Percentiles rank a stretch among this genome's conserved stretches.
phyloP scores from a whole-genome alignment of 2,329 filamentous ascomycete genomes.

The Didymella keratinophila region DNA sequence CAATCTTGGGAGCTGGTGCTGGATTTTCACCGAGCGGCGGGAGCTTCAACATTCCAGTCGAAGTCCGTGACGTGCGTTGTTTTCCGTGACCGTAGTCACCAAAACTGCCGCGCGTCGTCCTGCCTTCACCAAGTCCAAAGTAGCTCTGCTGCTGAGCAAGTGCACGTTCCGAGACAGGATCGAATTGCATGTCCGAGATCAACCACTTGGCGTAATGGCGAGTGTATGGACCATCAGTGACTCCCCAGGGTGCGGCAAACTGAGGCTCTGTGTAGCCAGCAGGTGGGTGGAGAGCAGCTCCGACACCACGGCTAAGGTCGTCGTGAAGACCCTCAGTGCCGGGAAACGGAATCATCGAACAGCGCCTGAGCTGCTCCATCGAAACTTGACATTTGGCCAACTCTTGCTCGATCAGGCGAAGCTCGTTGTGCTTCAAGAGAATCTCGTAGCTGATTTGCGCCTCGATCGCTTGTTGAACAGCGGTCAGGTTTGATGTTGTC shows the following conservation, averaged over 20 bases:
- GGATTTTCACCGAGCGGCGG: constrained; percentile 53
- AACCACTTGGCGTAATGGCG: constrained; percentile 97
- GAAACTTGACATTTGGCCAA: constrained; percentile 94
- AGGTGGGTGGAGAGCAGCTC: constrained; percentile 70
- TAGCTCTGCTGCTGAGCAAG: constrained; percentile 48
- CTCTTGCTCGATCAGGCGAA: constrained; percentile 94
- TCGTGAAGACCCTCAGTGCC: constrained; percentile 71
- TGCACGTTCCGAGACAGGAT: constrained; percentile 57
- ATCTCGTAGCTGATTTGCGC: constrained; percentile 92
- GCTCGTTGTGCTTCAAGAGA: constrained; percentile 90
- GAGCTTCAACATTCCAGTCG: constrained; percentile 59
- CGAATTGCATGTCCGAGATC: constrained; percentile 85
- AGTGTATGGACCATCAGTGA: constrained; percentile 89
- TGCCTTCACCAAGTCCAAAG: constrained; percentile 66
- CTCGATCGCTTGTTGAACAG: constrained; percentile 76
- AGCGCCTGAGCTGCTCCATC: constrained; percentile 90
- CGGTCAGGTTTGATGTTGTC: constrained; percentile 51
- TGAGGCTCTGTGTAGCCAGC: constrained; percentile 71
- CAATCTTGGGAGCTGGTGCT: constrained; percentile 68
- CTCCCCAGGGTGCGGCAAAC: constrained; percentile 88
- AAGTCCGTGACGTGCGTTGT: constrained; percentile 66
- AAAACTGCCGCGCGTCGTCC: constrained; percentile 80
- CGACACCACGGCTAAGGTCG: constrained; percentile 76
- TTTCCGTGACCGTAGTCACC: constrained; percentile 60
- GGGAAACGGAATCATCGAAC: constrained; percentile 90